Percentiles rank a stretch among this genome's conserved stretches.
phyloP scores from a whole-genome alignment of 805 yeast species.

The Teunomyces gatunensis region DNA sequence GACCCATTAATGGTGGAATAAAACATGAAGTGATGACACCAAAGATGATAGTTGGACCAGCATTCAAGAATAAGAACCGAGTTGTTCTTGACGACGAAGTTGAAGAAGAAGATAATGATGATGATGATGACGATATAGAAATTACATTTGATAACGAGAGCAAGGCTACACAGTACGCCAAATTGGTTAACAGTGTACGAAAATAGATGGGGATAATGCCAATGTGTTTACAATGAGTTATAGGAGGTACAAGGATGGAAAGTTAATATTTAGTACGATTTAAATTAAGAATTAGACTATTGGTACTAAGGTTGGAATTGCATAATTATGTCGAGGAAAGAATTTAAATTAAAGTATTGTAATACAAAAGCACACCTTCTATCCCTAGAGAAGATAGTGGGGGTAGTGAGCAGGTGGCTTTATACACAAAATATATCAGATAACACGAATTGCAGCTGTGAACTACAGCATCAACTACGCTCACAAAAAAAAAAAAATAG shows the following conservation, averaged over 20 bases:
- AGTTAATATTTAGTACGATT: not conserved
- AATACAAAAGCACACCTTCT: too few relatives aligned
- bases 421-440: not conserved
- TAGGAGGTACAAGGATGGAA: too few relatives aligned
- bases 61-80: constrained; percentile 2
- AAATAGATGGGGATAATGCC: not conserved
- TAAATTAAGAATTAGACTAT: not conserved
- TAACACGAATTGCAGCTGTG: not conserved
- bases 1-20: constrained; percentile 8
- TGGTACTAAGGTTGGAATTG: not conserved
- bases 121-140: constrained; percentile 26
- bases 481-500: not conserved
- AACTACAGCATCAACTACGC: not conserved
- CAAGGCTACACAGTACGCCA: constrained; percentile 10
- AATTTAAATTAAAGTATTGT: not conserved
- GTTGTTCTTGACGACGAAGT: constrained; percentile 9
- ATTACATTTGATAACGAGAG: constrained; percentile 28
- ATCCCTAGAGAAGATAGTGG: too few relatives aligned
- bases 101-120: constrained; percentile 6
- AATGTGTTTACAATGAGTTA: too few relatives aligned
- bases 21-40: not conserved
- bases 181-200: not conserved
- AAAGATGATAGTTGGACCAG: not conserved
- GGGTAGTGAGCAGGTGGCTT: not conserved
- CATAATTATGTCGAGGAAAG: not conserved